Base-by-base conservation (phyloP, 371 early-diverging fungal genomes). In the Blakeslea trispora region DNA sequence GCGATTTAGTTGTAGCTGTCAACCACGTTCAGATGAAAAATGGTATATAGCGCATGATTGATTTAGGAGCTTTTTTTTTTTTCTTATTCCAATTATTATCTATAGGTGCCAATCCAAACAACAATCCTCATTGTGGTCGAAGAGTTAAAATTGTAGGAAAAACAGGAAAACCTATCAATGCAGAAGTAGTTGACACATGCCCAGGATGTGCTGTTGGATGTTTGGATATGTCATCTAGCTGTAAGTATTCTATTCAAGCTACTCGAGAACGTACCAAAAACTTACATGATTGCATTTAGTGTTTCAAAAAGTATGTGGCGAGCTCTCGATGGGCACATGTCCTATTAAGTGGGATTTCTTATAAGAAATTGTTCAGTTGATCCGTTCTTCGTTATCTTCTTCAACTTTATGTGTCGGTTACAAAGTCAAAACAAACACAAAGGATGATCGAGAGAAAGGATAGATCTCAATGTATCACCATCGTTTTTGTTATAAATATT, bases 141-240 rank as follows among this genome's bases (percentile, higher is more conserved):
- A 50, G 46, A 39, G 45, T 57, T 23, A 45, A 40, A 13, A 61
- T 61, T 10, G 21, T 48, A 34, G 61, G 61, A 17, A 10, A 44
- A 21, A 37, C 37, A 13, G 64, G 70, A 21, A 77, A 75, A 32
- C 58, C 70, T 1, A 69, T 82, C 4, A 62, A 57, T 19, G 84
- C 81, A 28, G 73, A 63, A 17, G 54, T 83, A 8, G 67, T 77
- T 6, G 86, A 86, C 55, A 70, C 68, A 49, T 87, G 87, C 61
- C 81, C 80, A 11, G 77, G 61, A 17, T 85, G 86, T 57, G 64
- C 57, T 37, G 49, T 53, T 18, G 84, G 84, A 15, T 74, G 73
- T 54, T 46, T 85, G 7, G 86, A 86, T 48, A 52, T 85, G 39
- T 64, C 69, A 13, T 78, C 82, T 32, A 67, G 70, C 17, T 49